phyloP scores from a whole-genome alignment of 192 early-diverging fungal genomes.

The Backusella australiensis region DNA sequence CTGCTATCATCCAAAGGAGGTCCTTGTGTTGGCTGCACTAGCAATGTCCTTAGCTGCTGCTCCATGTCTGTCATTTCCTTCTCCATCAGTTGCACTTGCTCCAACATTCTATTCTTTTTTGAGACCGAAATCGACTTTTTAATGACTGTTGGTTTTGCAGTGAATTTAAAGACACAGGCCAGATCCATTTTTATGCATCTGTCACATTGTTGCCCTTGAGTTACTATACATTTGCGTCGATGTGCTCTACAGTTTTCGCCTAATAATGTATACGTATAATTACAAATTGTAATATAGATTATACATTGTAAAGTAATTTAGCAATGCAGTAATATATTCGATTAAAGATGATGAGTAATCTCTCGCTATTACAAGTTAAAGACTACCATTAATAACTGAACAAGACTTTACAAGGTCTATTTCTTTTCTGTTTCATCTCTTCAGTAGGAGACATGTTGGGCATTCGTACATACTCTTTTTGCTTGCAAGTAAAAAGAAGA shows the following conservation, averaged over 20 bases:
- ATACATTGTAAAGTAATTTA: not conserved
- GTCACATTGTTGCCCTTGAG: slow-evolving; percentile 13
- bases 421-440: slow-evolving; percentile 17
- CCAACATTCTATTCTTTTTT: slow-evolving; percentile 15
- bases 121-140: slow-evolving; percentile 11
- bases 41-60: slow-evolving; percentile 9
- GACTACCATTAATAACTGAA: slow-evolving; percentile 7
- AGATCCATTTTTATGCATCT: slow-evolving; percentile 20
- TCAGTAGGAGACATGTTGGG: slow-evolving; percentile 2
- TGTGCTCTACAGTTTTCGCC: slow-evolving; percentile 27
- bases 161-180: slow-evolving; percentile 16
- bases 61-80: slow-evolving; percentile 2
- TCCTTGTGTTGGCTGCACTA: not conserved
- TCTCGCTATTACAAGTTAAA: not conserved
- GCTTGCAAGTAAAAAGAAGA: not conserved
- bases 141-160: slow-evolving; percentile 10
- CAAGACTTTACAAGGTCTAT: slow-evolving; percentile 24
- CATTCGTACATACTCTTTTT: not conserved
- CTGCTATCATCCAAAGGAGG: not conserved
- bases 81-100: slow-evolving; percentile 11
- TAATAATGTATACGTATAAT: not conserved
- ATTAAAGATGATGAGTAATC: not conserved
- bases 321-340: not conserved
- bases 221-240: slow-evolving; percentile 18
- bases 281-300: not conserved